Base-by-base conservation (phyloP, 1,139 yeast species). In the Candida labiduridarum region DNA sequence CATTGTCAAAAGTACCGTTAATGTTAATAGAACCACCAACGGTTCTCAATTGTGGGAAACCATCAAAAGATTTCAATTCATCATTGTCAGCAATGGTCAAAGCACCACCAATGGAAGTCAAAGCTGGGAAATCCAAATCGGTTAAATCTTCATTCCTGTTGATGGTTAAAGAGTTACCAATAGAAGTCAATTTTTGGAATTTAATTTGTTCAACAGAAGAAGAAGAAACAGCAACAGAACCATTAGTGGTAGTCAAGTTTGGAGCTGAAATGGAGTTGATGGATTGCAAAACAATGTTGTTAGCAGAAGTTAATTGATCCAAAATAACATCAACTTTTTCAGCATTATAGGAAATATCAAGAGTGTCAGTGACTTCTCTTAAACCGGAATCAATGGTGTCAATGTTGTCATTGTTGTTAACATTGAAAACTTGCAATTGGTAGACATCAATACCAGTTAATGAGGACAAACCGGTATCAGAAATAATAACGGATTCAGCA, bases 11-110 rank as follows among this genome's bases (percentile, higher is more conserved):
- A 70, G 82, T 74, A 79, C 99, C 99, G 60, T 72, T 73, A 59
- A 91, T 76, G 69, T 79, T 79, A 63, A 94, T 84, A 62, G 98
- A 92, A 80, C 98, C 98, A 67, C 88, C 89, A 64, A 94, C 83
- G 55, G 87, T 71, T 68, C 78, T 71, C 66, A 94, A 81, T 62
- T 79, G 69, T 61, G 85, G 84, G 84, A 94, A 89, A 64, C 92
- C 92, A 52, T 78, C 76, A 67, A 94, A 78, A 53, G 80, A 65
- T 51, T 67, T 70, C 69, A 92, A 84, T 56, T 80, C 71, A 58
- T 87, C 76, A 85, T 94, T 94, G 84, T 90, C 90, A 58, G 87
- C 83, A 66, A 94, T 78, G 67, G 82, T 85, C 71, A 94, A 87
- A 71, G 91, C 95, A 81, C 98, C 98, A 67, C 89, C 89, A 65